Conservation (phyloP, 2,329 filamentous ascomycete species). For the Rhynchosporium secalis region DNA sequence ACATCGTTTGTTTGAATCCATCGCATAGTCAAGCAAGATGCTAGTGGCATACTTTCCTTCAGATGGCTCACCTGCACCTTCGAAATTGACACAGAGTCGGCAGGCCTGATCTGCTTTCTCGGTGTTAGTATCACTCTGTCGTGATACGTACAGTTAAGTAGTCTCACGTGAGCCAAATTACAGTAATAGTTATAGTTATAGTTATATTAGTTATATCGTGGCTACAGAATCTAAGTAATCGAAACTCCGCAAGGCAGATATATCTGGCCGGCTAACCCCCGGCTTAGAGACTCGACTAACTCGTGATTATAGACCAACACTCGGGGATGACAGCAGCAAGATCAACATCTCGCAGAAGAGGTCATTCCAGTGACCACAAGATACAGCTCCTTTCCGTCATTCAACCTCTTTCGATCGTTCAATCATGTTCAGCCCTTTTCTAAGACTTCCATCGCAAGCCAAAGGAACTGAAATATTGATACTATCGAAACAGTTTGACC, state of each 20-base stretch:
- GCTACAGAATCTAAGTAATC: too few species aligned
- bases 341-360: slow-evolving; percentile 48
- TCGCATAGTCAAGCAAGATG: slow-evolving; percentile 51
- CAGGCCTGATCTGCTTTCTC: background rate
- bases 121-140: too few species aligned
- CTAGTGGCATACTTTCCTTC: slow-evolving; percentile 27
- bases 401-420: slow-evolving; percentile 50
- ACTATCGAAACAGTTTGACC: slow-evolving; percentile 43
- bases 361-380: slow-evolving; percentile 54
- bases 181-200: too few species aligned
- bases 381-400: slow-evolving; percentile 48
- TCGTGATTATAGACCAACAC: too few species aligned
- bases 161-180: too few species aligned
- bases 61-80: slow-evolving; percentile 25
- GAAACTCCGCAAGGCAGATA: too few species aligned
- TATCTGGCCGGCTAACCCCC: too few species aligned
- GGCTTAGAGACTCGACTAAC: too few species aligned
- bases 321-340: slow-evolving; percentile 43
- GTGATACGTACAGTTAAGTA: too few species aligned
- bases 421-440: slow-evolving; percentile 50
- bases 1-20: slow-evolving; percentile 44
- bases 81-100: slow-evolving; percentile 13
- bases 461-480: slow-evolving; percentile 51
- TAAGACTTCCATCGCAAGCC: slow-evolving; percentile 51
- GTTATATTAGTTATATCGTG: too few species aligned